phyloP scores from a whole-genome alignment of 1,139 yeast species.

The Saccharomyces hybrid region DNA sequence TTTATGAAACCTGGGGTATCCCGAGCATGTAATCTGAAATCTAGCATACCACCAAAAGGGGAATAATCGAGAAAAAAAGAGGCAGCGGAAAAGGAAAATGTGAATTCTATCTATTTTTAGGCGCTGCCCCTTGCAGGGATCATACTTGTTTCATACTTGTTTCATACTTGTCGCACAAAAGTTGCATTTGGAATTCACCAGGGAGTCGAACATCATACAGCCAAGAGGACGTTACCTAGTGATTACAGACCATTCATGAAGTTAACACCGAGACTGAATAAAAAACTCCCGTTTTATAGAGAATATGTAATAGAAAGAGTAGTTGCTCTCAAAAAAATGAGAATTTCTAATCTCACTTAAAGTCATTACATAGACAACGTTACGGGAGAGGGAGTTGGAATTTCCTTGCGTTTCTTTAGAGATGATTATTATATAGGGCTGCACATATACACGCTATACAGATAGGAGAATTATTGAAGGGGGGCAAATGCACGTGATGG shows the following conservation, averaged over 20 bases:
- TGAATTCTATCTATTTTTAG: neutral
- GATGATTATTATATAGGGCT: neutral
- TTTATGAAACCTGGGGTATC: neutral
- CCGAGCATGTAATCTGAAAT: neutral
- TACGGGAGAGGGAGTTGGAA: no score
- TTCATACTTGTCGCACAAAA: neutral
- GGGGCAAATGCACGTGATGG: neutral
- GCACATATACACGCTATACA: neutral
- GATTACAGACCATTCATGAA: no score
- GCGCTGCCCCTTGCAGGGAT: neutral
- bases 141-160: neutral
- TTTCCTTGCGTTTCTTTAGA: neutral
- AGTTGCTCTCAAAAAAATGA: no score
- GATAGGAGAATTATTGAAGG: neutral
- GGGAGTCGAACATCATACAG: neutral
- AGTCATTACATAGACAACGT: no score
- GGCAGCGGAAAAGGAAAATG: neutral
- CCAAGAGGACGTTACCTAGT: neutral
- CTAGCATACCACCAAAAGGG: neutral
- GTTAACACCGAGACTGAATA: no score
- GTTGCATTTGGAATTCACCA: neutral
- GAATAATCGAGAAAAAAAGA: neutral
- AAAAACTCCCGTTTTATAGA: neutral
- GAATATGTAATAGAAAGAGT: neutral
- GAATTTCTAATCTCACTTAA: no score